Percentiles rank a stretch among this genome's conserved stretches.
Evolutionary conservation across 73 alveolate species (phyloP).

Genomic region (Paraurostyla sp.): DNA sequence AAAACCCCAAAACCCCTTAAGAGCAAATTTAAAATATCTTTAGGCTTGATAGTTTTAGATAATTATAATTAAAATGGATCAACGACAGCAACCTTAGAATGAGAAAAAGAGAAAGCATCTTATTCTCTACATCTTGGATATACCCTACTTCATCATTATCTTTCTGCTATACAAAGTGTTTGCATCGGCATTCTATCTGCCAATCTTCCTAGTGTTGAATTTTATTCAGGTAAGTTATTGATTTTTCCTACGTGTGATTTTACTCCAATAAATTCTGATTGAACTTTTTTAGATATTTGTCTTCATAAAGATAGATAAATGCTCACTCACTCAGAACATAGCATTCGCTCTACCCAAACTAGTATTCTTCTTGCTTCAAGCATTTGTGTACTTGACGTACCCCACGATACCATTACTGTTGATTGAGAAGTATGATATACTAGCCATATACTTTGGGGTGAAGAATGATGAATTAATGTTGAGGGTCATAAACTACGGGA

Average conservation of each 20-base stretch:
- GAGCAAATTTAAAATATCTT: too few species aligned
- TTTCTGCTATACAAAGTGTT: constrained; percentile 7
- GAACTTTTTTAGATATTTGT: constrained; percentile 28
- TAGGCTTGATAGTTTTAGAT: too few species aligned
- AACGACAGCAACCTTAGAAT: background rate
- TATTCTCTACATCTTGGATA: constrained; percentile 12
- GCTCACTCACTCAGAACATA: background rate
- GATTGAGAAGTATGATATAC: background rate
- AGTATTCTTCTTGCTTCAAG: background rate
- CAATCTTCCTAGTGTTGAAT: background rate
- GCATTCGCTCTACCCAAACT: background rate
- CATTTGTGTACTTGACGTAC: background rate
- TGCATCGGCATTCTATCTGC: background rate
- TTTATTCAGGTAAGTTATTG: constrained; percentile 21
- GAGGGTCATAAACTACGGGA: background rate
- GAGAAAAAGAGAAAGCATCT: constrained; percentile 18
- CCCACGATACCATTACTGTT: background rate
- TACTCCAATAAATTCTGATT: background rate
- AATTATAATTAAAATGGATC: too few species aligned
- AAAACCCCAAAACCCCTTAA: too few species aligned
- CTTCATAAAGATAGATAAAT: constrained; percentile 11
- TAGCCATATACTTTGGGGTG: background rate
- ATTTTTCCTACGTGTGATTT: background rate
- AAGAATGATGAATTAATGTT: background rate
- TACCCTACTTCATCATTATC: constrained; percentile 28